Evolutionary conservation across 1,284 basidiomycete genomes (phyloP).

Genomic region (Puccinia horiana): DNA sequence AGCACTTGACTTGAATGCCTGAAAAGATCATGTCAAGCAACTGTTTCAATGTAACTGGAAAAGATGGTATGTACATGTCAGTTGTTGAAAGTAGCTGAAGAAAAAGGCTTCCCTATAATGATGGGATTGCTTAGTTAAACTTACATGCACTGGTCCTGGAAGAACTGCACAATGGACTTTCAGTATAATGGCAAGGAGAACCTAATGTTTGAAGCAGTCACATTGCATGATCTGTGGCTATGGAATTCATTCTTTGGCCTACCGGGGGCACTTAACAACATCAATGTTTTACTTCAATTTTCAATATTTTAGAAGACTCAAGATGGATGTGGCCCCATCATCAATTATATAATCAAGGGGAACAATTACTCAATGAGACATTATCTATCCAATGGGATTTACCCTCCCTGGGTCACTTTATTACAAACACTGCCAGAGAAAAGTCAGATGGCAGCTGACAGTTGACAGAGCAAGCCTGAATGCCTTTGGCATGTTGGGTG

Average conservation of each 20-base stretch:
- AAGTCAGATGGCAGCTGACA: too few species aligned
- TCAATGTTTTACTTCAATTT: not conserved
- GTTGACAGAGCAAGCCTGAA: too few species aligned
- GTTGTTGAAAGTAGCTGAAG: too few species aligned
- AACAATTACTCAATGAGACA: not conserved
- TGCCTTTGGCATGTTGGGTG: too few species aligned
- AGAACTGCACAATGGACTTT: not conserved
- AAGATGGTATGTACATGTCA: too few species aligned
- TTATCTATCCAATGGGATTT: not conserved
- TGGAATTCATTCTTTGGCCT: conserved; percentile 26
- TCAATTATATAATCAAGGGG: not conserved
- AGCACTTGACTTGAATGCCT: too few species aligned
- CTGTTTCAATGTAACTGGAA: too few species aligned
- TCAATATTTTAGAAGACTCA: not conserved
- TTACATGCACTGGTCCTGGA: conserved; percentile 17
- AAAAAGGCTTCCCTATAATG: not conserved
- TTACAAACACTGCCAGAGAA: too few species aligned
- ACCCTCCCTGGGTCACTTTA: not conserved
- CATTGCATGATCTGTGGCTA: not conserved
- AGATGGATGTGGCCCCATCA: not conserved
- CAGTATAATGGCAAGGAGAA: conserved; percentile 11
- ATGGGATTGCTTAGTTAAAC: not conserved
- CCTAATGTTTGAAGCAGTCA: not conserved
- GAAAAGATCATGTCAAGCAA: too few species aligned
- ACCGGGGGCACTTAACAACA: not conserved